Percentiles rank a stretch among this genome's conserved stretches.
Conservation (phyloP, 176 grass and related monocot genomes). For the Guadua angustifolia region DNA sequence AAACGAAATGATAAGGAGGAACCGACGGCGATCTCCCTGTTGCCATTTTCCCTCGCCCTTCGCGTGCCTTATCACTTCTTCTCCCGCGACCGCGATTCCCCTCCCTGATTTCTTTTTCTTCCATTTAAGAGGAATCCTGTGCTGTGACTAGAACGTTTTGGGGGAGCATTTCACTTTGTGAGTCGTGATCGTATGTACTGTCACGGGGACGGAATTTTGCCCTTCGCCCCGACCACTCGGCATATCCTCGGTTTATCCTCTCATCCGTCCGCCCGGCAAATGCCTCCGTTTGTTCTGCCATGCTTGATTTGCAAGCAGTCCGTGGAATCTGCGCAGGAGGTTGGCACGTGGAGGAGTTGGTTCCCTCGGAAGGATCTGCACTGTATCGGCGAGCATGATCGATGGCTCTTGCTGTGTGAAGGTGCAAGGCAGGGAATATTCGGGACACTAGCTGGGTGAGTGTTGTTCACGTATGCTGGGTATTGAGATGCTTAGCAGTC, state of each 20-base stretch:
- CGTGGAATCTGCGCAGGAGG: constrained; percentile 18
- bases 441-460: too few relatives aligned
- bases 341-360: background rate
- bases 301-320: constrained; percentile 30
- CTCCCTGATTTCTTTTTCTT: background rate
- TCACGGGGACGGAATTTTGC: background rate
- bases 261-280: constrained; percentile 7
- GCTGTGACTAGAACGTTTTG: background rate
- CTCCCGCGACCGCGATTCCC: background rate
- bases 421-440: too few relatives aligned
- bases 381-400: background rate
- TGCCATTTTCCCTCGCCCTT: background rate
- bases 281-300: background rate
- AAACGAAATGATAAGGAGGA: constrained; percentile 31
- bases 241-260: constrained; percentile 51
- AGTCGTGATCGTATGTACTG: background rate
- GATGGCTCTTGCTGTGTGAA: background rate
- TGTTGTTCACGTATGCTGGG: too few relatives aligned
- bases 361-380: background rate
- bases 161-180: background rate
- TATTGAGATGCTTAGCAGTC: too few relatives aligned
- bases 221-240: background rate
- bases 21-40: background rate
- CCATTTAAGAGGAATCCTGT: background rate
- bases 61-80: constrained; percentile 26